Conservation (phyloP, 805 yeast genomes). For the Kluyveromyces nonfermentans region DNA sequence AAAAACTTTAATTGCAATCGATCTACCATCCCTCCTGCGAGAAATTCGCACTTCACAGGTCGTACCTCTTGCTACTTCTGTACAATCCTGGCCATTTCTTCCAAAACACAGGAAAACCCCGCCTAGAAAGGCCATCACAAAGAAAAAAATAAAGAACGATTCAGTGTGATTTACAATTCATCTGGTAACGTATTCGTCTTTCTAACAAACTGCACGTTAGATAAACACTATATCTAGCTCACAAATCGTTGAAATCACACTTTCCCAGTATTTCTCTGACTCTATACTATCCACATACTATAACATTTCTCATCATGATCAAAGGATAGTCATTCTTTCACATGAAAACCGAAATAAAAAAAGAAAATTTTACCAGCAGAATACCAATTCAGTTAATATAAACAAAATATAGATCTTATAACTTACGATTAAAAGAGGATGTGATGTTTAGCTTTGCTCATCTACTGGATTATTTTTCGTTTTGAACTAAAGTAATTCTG, state of each 20-base stretch:
- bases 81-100: neutral
- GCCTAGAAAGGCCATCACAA: neutral
- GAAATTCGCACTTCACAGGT: conserved; percentile 34
- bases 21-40: conserved; percentile 46
- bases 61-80: neutral
- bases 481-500: too few species aligned
- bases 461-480: too few species aligned
- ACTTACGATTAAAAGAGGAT: too few species aligned
- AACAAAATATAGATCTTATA: too few species aligned
- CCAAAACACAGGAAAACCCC: neutral
- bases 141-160: neutral
- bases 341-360: too few species aligned
- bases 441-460: too few species aligned
- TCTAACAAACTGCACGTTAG: neutral
- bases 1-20: conserved; percentile 84
- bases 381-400: too few species aligned
- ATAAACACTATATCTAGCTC: neutral
- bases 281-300: too few species aligned
- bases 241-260: neutral
- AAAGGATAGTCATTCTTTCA: too few species aligned
- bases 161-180: neutral
- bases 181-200: neutral
- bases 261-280: neutral
- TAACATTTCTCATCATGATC: too few species aligned
- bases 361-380: too few species aligned